Evolutionary conservation across 768 basidiomycete species (phyloP), one percentile per base, ranked within the genome.

Genomic region (Amanita exitialis): DNA sequence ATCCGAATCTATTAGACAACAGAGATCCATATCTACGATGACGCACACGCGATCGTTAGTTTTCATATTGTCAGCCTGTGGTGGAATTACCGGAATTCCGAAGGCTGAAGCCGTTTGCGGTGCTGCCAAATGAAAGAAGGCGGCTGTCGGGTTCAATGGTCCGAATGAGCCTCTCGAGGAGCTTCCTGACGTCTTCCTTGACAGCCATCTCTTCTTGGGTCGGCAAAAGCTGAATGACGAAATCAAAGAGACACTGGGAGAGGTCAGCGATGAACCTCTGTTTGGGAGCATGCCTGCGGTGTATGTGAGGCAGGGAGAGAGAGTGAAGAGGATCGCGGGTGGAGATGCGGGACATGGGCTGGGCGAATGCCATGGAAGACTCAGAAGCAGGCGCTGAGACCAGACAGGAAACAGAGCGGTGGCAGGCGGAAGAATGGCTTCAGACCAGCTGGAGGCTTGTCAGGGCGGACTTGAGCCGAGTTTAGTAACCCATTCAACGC

Each of bases 101-200:
- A 60, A 98, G 79, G 64, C 90, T 93, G 73, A 98, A 95, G 53
- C 94, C 93, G 62, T 97, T 98, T 9, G 93, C 94, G 34, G 91
- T 96, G 63, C 90, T 93, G 30, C 95, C 95, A 64, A 99, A 99
- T 51, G 92, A 91, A 58, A 95, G 68, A 58, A 99, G 71, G 48
- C 90, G 82, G 57, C 88, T 88, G 59, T 90, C 79, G 39, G 93
- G 94, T 65, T 94, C 90, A 68, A 99, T 90, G 41, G 90, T 93
- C 63, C 90, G 80, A 64, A 95, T 95, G 68, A 99, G 82, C 59
- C 90, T 80, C 72, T 99, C 94, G 50, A 99, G 84, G 60, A 94
- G 76, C 66, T 90, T 90, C 61, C 95, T 75, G 56, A 97, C 94
- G 59, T 95, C 90, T 71, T 97, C 94, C 74, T 97, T 99, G 62